These are phyloP conservation scores for Linnemannia schmuckeri DNA, from an alignment of 192 early-diverging fungal genomes.

Conservation along the genomic window DNA sequence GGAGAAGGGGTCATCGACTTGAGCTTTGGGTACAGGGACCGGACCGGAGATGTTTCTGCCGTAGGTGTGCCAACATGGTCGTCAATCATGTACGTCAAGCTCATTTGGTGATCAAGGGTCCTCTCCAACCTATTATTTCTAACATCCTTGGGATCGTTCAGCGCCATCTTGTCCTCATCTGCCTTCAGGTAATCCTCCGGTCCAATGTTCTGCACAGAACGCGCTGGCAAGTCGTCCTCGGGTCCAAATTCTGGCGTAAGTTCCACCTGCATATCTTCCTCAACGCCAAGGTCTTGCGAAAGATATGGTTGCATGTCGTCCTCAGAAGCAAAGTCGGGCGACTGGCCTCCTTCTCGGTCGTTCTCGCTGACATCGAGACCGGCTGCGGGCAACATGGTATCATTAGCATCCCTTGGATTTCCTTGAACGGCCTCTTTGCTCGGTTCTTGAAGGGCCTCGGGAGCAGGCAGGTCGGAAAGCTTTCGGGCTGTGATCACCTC, in stretches of 20 bases:
- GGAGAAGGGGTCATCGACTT: background rate
- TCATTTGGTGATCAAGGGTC: background rate
- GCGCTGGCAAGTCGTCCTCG: background rate
- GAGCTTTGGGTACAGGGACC: background rate
- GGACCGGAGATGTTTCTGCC: background rate
- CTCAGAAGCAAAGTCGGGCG: background rate
- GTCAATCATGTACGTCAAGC: background rate
- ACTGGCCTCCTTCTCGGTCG: background rate
- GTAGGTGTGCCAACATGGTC: constrained; percentile 2
- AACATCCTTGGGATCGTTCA: background rate
- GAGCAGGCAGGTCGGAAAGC: background rate
- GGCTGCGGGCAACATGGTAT: background rate
- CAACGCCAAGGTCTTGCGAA: background rate
- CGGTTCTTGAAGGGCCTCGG: background rate
- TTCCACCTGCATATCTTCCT: background rate
- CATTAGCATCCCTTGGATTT: background rate
- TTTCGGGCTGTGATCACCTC: background rate
- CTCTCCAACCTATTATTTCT: too few species aligned
- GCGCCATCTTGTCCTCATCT: background rate
- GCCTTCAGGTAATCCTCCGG: background rate
- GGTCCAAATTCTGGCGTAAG: background rate
- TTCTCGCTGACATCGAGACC: background rate
- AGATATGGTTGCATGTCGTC: background rate
- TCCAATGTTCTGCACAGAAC: background rate
- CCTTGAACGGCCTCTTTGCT: background rate